Conservation (phyloP, 352 stramenopile species). For the Ophiocytium majus region DNA sequence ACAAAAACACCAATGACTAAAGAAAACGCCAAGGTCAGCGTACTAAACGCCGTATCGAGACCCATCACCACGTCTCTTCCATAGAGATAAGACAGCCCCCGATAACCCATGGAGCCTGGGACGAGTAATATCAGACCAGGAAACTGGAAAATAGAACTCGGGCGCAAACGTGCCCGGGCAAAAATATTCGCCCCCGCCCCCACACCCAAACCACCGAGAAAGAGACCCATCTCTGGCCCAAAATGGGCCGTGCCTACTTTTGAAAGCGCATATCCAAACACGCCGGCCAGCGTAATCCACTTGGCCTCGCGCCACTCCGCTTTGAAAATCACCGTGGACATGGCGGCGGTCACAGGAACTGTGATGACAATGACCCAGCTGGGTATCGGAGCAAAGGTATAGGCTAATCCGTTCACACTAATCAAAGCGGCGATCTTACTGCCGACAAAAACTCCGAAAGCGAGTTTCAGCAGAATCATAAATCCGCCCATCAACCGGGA, state of each 20-base stretch:
- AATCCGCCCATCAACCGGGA: not conserved
- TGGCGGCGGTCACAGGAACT: not conserved
- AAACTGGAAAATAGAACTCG: not conserved
- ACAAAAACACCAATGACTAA: not conserved
- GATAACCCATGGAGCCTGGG: not conserved
- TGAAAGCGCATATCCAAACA: not conserved
- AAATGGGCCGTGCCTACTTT: not conserved
- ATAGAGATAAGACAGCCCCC: not conserved
- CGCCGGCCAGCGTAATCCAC: not conserved
- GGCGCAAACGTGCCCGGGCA: not conserved
- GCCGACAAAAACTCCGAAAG: slow-evolving; percentile 2
- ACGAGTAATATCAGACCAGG: slow-evolving; percentile 2
- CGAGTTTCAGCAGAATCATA: slow-evolving; percentile 8
- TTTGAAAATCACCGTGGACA: slow-evolving; percentile 6
- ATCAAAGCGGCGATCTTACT: not conserved
- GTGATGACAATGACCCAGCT: not conserved
- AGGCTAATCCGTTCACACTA: not conserved
- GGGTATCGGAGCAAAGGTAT: not conserved
- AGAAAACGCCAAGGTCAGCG: not conserved
- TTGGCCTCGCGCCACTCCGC: not conserved
- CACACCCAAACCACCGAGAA: not conserved
- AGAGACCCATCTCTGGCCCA: not conserved
- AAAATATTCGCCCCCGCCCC: not conserved
- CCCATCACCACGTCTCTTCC: not conserved
- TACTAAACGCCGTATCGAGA: slow-evolving; percentile 4